Base-by-base conservation (phyloP, 163 green algal species). In the Chlamydomonas reinhardtii region DNA sequence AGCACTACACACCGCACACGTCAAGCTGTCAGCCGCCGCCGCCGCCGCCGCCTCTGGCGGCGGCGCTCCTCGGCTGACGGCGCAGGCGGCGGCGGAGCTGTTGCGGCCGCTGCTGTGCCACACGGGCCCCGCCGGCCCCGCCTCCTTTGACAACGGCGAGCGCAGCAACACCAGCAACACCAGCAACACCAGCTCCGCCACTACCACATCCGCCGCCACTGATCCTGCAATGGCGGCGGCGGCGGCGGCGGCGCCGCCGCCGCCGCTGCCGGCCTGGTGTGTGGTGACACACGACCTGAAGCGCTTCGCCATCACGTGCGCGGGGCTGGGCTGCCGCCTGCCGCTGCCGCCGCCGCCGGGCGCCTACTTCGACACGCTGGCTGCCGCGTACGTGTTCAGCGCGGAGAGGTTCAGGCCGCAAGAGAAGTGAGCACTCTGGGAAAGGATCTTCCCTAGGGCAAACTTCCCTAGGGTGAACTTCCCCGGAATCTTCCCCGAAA, bases 231-330 rank as follows among this genome's bases (percentile, higher is more conserved):
- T n/a, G n/a, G n/a, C n/a, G n/a, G n/a, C n/a, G n/a, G 39, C 5
- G 39, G 62, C 2, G 15, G 62, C 62, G 62, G 62, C 62, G 27
- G 62, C 62, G 34, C 34, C 24, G 37, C 35, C 24, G 2, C 12
- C 27, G 22, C 4, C 68, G 32, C 68, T 52, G 20, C 69, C 69
- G 71, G 8, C 6, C 12, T 77, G 72, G 72, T 62, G 39, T 12
- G n/a, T 77, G 29, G 39, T 77, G 11, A 64, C 27, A 27, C 72
- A 77, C 39, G 43, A 77, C 72, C 72, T 77, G 27, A 77, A 77
- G 72, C 72, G 39, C 72, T 77, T 77, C 43, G 72, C 43, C 14
- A 48, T 25, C 11, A 37, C 52, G 2, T 77, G 72, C 72, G 43
- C 25, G 17, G 39, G 43, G 14, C 19, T 27, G 17, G 72, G 72